These are phyloP conservation scores for Chaetothyriales sp. DNA, from an alignment of 2,329 filamentous ascomycete genomes.

Conservation along the genomic window DNA sequence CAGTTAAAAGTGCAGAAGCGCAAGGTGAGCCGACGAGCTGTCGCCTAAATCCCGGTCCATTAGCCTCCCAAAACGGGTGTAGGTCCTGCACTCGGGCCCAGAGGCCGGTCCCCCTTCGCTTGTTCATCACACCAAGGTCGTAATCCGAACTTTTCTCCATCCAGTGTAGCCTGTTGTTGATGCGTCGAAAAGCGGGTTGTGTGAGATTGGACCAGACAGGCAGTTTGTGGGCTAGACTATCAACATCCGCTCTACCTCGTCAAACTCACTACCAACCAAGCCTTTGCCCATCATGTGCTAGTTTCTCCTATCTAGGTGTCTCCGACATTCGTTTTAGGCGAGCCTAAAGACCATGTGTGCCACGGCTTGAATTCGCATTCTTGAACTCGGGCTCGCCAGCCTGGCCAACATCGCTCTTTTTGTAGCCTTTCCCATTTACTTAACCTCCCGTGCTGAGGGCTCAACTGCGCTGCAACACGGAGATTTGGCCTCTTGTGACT, in stretches of 20 bases:
- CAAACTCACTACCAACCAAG: not conserved
- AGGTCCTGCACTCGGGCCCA: not conserved
- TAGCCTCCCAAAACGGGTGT: not conserved
- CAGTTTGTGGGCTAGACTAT: not conserved
- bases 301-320: not conserved
- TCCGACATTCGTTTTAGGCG: not conserved
- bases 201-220: not conserved
- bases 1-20: not conserved
- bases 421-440: not conserved
- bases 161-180: not conserved
- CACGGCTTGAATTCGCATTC: slow-evolving; percentile 7
- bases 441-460: not conserved
- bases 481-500: not conserved
- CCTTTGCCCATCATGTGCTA: not conserved
- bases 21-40: not conserved
- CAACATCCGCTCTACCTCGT: not conserved
- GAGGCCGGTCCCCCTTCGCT: not conserved
- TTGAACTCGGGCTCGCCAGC: slow-evolving; percentile 10
- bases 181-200: not conserved
- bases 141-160: not conserved
- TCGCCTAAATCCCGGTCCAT: not conserved
- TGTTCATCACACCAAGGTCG: not conserved
- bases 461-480: not conserved
- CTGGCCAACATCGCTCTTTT: not conserved
- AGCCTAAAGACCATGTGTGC: not conserved